Conservation (phyloP, 2,329 filamentous ascomycete genomes). For the Calonectria ilicicola region DNA sequence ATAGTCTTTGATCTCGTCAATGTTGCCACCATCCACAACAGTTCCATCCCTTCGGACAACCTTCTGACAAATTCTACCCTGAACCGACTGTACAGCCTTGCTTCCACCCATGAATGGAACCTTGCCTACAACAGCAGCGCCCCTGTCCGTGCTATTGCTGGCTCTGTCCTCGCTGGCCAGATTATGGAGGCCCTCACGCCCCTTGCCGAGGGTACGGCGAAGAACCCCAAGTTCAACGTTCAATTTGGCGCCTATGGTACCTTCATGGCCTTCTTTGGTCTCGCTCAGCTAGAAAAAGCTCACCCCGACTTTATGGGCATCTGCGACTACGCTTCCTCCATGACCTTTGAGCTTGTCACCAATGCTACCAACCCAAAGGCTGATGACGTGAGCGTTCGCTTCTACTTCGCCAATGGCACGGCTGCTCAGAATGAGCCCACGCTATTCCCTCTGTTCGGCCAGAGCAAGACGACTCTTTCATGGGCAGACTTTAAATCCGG, state of each 20-base stretch:
- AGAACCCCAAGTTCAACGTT: constrained; percentile 57
- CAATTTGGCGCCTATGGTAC: constrained; percentile 72
- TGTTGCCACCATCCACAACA: constrained; percentile 71
- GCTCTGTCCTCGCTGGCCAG: constrained; percentile 68
- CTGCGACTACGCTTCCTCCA: constrained; percentile 85
- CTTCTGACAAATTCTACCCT: constrained; percentile 72
- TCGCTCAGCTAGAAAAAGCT: constrained; percentile 62
- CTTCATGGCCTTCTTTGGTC: constrained; percentile 74
- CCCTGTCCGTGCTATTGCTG: constrained; percentile 68
- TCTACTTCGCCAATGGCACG: constrained; percentile 72
- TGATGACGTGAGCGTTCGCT: constrained; percentile 68
- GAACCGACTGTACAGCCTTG: constrained; percentile 76
- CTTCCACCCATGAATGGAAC: constrained; percentile 84
- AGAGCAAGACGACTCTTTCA: constrained; percentile 64
- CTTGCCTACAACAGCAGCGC: constrained; percentile 86
- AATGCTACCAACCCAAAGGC: constrained; percentile 59
- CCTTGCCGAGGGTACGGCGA: constrained; percentile 57
- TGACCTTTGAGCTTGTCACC: constrained; percentile 81
- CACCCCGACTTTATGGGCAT: constrained; percentile 78
- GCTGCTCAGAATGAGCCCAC: constrained; percentile 63
- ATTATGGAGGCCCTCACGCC: constrained; percentile 64
- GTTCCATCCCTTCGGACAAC: constrained; percentile 66
- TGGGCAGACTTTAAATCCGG: constrained; percentile 76
- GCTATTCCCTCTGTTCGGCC: constrained; percentile 71
- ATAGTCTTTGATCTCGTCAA: constrained; percentile 71